Base-by-base conservation (phyloP, 352 stramenopile species). In the Phytophthora crassamura region DNA sequence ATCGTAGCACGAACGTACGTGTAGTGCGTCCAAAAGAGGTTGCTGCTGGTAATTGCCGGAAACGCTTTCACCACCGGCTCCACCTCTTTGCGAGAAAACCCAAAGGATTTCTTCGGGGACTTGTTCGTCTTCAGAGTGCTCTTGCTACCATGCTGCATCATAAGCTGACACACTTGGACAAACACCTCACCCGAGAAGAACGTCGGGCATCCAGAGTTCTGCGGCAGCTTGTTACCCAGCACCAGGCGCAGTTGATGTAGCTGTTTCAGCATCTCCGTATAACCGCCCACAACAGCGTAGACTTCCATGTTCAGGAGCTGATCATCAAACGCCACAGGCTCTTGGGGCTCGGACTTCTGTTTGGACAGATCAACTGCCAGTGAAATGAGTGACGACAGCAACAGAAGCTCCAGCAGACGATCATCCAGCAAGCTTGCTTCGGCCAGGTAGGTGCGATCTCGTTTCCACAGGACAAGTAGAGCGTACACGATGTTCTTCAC, bases 171-270 rank as follows among this genome's bases (percentile, higher is more conserved):
- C 3, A 90, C 74, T 20, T 69, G 64, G n/a, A 87, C 38, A 53
- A 90, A 91, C 22, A 90, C 70, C 57, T 91, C 84, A 7, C 78
- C 67, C 8, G 82, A 92, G 46, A 91, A 92, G 39, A 87, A 69
- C 14, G 72, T 86, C 30, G 62, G 54, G 53, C 82, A 92, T 22
- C 69, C 74, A 4, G 51, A 57, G n/a, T 66, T 75, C 18, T 49
- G 43, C 15, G 75, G 69, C 16, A 67, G 18, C 30, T 73, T 80
- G 45, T 80, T 84, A 15, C 84, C 82, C 30, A 91, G 42, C 15
- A 88, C 59, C 46, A 75, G 54, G 1, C 79, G 71, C 45, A 89
- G 36, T 30, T 89, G 82, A 47, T 85, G 68, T 18, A 93, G 52
- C 11, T 87, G 64, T 20, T 87, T 87, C 7, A 93, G 47, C 8